Percentiles rank a stretch among this genome's conserved stretches.
Conservation (phyloP, 805 yeast genomes). For the Blastobotrys peoriensis region DNA sequence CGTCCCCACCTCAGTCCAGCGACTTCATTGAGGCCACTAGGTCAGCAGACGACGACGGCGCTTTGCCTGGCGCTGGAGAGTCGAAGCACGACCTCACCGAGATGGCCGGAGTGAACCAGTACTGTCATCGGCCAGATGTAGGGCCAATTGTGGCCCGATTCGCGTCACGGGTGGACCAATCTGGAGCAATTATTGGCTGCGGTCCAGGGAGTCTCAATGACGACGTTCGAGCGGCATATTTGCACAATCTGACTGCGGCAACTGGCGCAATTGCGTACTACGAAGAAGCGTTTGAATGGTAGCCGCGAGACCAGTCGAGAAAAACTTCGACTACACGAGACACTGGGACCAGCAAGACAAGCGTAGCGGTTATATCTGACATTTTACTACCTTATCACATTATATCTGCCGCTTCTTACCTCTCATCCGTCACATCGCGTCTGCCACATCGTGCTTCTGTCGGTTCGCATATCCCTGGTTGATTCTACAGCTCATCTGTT, state of each 20-base stretch:
- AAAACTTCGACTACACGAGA: no score
- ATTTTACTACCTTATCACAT: no score
- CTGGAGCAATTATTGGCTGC: neutral
- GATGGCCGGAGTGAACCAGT: neutral
- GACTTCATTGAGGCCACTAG: neutral
- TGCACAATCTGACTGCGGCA: neutral
- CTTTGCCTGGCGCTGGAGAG: neutral
- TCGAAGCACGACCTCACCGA: no score
- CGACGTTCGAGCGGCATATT: neutral
- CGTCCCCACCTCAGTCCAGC: neutral
- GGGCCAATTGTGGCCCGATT: neutral
- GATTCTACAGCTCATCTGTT: no score
- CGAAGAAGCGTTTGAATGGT: constrained; percentile 5
- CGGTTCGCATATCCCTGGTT: no score
- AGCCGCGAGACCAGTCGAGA: no score
- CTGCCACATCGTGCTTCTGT: no score
- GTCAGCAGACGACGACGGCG: neutral
- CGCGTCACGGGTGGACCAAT: neutral
- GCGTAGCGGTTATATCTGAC: no score
- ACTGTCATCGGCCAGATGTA: neutral
- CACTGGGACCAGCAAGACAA: no score
- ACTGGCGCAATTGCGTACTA: neutral
- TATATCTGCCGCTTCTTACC: no score
- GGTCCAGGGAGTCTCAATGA: neutral
- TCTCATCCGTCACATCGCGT: no score